A percentile compares a stretch with the other conserved stretches of the same genome.
These are phyloP conservation scores for Gossypium aridum DNA, from an alignment of 441 rosid genomes.

Conservation along the genomic window DNA sequence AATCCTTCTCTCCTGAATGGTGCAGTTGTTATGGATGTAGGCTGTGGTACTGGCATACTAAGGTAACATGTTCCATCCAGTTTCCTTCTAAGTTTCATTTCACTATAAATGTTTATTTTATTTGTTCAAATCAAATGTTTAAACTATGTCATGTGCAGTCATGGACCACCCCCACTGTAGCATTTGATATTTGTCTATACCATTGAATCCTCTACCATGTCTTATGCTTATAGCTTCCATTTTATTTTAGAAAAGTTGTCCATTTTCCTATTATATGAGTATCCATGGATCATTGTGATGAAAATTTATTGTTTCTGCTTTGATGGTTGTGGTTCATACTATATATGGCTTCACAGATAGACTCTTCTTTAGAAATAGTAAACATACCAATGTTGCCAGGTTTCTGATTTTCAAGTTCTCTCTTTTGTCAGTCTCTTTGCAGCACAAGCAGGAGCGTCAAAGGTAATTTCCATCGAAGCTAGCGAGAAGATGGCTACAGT, in stretches of 20 bases:
- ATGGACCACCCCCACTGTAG: background rate
- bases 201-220: background rate
- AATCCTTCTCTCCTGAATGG: constrained; percentile 66
- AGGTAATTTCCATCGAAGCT: constrained; percentile 89
- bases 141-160: background rate
- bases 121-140: background rate
- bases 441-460: constrained; percentile 83
- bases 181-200: background rate
- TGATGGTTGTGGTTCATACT: background rate
- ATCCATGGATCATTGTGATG: background rate
- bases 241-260: background rate
- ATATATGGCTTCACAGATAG: background rate
- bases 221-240: background rate
- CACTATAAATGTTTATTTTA: background rate
- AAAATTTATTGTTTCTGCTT: background rate
- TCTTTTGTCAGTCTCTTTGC: constrained; percentile 66
- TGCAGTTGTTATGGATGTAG: constrained; percentile 93
- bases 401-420: background rate
- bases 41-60: constrained; percentile 92
- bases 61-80: constrained; percentile 36
- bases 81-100: background rate
- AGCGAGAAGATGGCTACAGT: constrained; percentile 91
- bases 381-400: background rate
- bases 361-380: background rate
- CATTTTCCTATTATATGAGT: background rate